phyloP scores from a whole-genome alignment of 2,329 filamentous ascomycete genomes.

The Colletotrichum incanum region DNA sequence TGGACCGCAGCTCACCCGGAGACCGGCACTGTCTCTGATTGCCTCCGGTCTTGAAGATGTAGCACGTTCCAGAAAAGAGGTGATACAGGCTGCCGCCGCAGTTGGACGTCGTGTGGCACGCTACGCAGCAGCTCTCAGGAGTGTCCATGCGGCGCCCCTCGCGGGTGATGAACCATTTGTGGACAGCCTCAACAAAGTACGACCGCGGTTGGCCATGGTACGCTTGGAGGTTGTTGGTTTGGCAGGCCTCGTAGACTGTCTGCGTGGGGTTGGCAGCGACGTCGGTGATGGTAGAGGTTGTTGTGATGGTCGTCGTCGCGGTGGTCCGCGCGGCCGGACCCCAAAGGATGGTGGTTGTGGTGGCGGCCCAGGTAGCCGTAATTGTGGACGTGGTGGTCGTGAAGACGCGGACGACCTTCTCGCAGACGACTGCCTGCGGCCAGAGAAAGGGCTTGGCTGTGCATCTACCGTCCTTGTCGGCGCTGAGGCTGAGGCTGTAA shows the following conservation, averaged over 20 bases:
- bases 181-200: slow-evolving; percentile 29
- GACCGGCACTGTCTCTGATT: not conserved
- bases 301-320: slow-evolving; percentile 9
- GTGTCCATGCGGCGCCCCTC: slow-evolving; percentile 5
- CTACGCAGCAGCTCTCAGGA: slow-evolving; percentile 29
- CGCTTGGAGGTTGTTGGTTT: slow-evolving; percentile 26
- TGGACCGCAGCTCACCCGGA: slow-evolving; percentile 19
- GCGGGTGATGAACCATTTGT: not conserved
- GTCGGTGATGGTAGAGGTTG: slow-evolving; percentile 15
- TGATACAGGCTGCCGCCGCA: slow-evolving; percentile 38
- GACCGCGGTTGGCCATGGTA: slow-evolving; percentile 3
- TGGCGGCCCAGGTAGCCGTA: slow-evolving; percentile 17
- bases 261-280: slow-evolving; percentile 22
- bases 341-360: slow-evolving; percentile 21
- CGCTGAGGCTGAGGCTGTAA: not conserved
- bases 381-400: slow-evolving; percentile 17
- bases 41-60: slow-evolving; percentile 12
- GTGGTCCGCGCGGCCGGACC: slow-evolving; percentile 1
- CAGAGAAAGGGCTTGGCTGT: not conserved
- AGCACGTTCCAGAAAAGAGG: slow-evolving; percentile 7
- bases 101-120: slow-evolving; percentile 20
- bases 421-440: slow-evolving; percentile 30
- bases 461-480: not conserved
- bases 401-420: slow-evolving; percentile 30
- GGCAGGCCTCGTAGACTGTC: slow-evolving; percentile 35